Conservation (phyloP, 73 alveolate genomes). For the Tetrahymena borealis region DNA sequence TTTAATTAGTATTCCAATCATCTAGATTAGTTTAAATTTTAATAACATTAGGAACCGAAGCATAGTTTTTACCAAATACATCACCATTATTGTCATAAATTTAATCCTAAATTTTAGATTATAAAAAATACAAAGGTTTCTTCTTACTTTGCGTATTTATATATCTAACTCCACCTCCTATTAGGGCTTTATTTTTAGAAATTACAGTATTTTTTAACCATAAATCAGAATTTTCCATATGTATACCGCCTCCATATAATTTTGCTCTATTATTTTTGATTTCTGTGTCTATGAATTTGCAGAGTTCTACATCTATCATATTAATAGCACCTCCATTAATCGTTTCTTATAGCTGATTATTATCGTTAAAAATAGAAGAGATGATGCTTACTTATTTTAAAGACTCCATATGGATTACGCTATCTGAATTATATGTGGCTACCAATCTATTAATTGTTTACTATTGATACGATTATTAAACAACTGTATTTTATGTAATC, state of each 20-base stretch:
- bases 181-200: background rate
- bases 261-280: background rate
- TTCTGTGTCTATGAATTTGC: background rate
- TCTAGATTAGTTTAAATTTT: background rate
- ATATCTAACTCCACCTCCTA: background rate
- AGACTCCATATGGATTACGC: too few species aligned
- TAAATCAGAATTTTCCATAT: background rate
- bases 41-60: background rate
- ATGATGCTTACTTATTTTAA: background rate
- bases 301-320: background rate
- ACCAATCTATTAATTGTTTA: too few species aligned
- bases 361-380: background rate
- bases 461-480: too few species aligned
- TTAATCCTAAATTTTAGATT: background rate
- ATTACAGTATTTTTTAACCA: background rate
- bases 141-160: background rate
- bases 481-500: too few species aligned
- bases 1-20: background rate
- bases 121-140: background rate
- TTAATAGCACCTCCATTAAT: background rate
- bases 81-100: background rate
- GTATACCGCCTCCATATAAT: background rate
- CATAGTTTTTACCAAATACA: background rate
- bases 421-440: too few species aligned
- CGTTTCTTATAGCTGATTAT: background rate